Base-by-base conservation (phyloP, 805 yeast species). In the Yarrowia divulgata region DNA sequence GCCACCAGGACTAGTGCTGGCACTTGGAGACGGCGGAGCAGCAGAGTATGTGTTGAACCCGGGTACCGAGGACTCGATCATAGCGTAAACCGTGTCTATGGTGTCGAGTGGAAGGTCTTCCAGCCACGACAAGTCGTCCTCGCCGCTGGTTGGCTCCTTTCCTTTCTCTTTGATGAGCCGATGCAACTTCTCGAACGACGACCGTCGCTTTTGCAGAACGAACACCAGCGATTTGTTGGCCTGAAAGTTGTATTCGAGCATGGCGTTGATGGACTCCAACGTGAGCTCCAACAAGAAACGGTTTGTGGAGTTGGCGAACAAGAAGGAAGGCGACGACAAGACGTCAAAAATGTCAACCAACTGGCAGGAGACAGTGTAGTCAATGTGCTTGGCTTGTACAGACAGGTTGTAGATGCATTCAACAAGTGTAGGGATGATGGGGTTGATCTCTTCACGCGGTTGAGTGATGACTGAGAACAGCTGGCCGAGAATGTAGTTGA, bases 341-440 rank as follows among this genome's bases (percentile, higher is more conserved):
- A 49, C 57, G 45, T 49, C 68, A 29, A 63, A 63, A 48, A 63
- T 49, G 57, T 63, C 68, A 23, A 63, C 45, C 39, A 63, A 48
- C 32, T 63, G 55, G n/a, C 46, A 35, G 9, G 57, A 48, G 12
- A 49, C 57, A 1, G 55, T 49, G 68, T 63, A 63, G 68, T 63
- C 57, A 23, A 63, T 18, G 16, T 37, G 57, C 18, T 63, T 63
- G 57, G 68, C 68, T 19, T 63, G 68, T 8, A 39, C 57, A 3
- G 68, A 63, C 39, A 63, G 45, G 32, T 63, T 63, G 39, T 63
- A 63, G n/a, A 63, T 37, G 39, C 55, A 48, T 37, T 63, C 68
- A 9, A 63, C 68, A 3, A 63, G 46, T 10, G 57, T 63, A 12
- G 68, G 68, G 18, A 63, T 49, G 23, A 63, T 39, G 46, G 55